Evolutionary conservation across 1,284 basidiomycete species (phyloP).

Genomic region (Leucoagaricus sp.): DNA sequence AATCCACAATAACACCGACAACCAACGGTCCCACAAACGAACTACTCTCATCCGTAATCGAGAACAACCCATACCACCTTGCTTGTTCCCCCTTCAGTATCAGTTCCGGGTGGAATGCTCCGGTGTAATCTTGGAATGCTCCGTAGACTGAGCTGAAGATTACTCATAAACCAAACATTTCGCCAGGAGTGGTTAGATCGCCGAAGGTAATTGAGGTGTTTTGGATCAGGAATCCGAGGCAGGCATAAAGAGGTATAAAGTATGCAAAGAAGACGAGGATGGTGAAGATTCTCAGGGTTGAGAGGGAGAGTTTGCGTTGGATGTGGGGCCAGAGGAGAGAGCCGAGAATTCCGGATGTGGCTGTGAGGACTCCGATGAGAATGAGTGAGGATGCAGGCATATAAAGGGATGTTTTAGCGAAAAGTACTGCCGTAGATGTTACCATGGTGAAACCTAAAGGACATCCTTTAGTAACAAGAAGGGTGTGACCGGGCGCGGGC

Average conservation of each 20-base stretch:
- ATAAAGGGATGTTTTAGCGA: constrained; percentile 78
- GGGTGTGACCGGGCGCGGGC: constrained; percentile 19
- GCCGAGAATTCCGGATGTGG: constrained; percentile 71
- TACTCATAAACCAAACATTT: constrained; percentile 83
- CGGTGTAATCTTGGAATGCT: constrained; percentile 79
- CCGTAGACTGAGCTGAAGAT: constrained; percentile 85
- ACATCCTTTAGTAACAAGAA: constrained; percentile 3
- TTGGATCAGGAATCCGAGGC: constrained; percentile 73
- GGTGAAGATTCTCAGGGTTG: constrained; percentile 70
- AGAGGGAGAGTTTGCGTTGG: constrained; percentile 61
- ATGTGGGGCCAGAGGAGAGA: constrained; percentile 71
- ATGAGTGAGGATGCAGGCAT: constrained; percentile 74
- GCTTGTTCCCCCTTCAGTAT: constrained; percentile 81
- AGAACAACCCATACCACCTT: constrained; percentile 81
- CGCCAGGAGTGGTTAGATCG: constrained; percentile 74
- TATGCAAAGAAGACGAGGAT: constrained; percentile 68
- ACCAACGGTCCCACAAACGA: constrained; percentile 88
- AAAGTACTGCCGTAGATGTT: constrained; percentile 81
- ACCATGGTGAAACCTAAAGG: constrained; percentile 78
- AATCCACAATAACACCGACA: constrained; percentile 84
- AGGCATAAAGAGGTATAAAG: constrained; percentile 80
- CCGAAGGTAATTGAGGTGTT: constrained; percentile 49
- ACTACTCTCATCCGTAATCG: constrained; percentile 83
- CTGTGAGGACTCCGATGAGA: constrained; percentile 70
- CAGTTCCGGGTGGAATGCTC: constrained; percentile 78